Conservation (phyloP, 768 basidiomycete species). For the Galerina sulciceps region DNA sequence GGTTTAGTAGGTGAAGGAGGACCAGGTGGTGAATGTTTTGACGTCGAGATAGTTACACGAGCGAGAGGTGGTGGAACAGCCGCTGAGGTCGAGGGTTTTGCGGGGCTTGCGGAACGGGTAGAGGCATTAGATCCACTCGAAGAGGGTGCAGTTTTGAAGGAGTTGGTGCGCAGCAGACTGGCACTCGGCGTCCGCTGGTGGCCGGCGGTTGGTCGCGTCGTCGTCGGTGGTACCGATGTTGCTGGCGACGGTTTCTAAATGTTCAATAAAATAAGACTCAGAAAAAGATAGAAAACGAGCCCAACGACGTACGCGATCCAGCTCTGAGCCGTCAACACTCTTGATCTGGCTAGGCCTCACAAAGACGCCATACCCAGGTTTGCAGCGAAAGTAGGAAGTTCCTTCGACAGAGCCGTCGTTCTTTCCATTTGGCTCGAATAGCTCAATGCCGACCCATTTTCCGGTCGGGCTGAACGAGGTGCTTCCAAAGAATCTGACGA, state of each 20-base stretch:
- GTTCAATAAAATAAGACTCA: background rate
- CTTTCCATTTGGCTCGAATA: conserved; percentile 85
- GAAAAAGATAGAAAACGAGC: conserved; percentile 1
- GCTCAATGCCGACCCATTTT: conserved; percentile 95
- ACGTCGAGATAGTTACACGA: conserved; percentile 22
- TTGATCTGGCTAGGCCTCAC: conserved; percentile 86
- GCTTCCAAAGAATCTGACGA: conserved; percentile 83
- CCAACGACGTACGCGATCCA: conserved; percentile 30
- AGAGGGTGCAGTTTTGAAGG: conserved; percentile 46
- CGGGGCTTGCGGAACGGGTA: conserved; percentile 70
- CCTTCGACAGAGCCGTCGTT: conserved; percentile 92
- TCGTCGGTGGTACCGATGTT: background rate
- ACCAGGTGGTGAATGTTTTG: conserved; percentile 24
- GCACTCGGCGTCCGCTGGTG: conserved; percentile 69
- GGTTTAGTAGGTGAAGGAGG: conserved; percentile 62
- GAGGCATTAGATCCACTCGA: conserved; percentile 53
- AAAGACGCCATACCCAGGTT: conserved; percentile 82
- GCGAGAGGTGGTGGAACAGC: conserved; percentile 24
- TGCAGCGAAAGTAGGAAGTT: conserved; percentile 81
- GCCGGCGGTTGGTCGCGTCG: conserved; percentile 23
- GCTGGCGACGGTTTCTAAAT: conserved; percentile 27
- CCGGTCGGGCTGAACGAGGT: conserved; percentile 81
- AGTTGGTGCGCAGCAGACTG: conserved; percentile 40
- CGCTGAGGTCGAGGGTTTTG: conserved; percentile 44
- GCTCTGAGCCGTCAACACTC: conserved; percentile 52